Conservation (phyloP, 164 flowering plant genomes). For the Sextonia rubra region DNA sequence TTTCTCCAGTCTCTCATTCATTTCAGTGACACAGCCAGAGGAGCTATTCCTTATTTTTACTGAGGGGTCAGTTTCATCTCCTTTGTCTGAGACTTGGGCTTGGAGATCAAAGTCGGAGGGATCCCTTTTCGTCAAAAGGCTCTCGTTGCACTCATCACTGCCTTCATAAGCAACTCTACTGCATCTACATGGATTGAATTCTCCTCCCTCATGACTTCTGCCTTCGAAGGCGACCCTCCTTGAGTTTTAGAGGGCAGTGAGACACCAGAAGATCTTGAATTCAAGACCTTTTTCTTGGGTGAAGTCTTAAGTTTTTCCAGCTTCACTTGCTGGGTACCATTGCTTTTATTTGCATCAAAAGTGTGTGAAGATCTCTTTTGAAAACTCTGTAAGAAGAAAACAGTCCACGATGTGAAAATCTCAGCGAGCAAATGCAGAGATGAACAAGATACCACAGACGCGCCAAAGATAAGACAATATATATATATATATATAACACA, state of each 20-base stretch:
- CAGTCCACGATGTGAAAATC: not conserved
- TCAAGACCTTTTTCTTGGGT: slow-evolving; percentile 19
- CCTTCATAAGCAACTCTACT: slow-evolving; percentile 70
- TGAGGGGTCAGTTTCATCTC: slow-evolving; percentile 14
- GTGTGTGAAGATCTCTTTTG: slow-evolving; percentile 13
- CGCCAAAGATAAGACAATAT: not conserved
- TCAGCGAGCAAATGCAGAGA: not conserved
- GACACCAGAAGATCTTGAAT: slow-evolving; percentile 30
- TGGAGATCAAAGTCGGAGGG: slow-evolving; percentile 55
- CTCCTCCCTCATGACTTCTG: slow-evolving; percentile 41
- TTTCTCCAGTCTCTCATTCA: slow-evolving; percentile 14
- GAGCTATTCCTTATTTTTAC: slow-evolving; percentile 8
- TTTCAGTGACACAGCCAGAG: slow-evolving; percentile 13
- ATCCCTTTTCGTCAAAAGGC: slow-evolving; percentile 41
- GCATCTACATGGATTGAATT: slow-evolving; percentile 28
- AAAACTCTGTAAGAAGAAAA: slow-evolving; percentile 10
- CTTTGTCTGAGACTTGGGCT: slow-evolving; percentile 22
- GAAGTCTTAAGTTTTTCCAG: slow-evolving; percentile 33
- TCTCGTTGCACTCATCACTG: slow-evolving; percentile 71
- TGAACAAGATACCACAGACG: not conserved
- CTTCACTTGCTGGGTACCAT: slow-evolving; percentile 34
- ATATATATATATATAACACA: not conserved
- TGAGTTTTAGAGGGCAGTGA: slow-evolving; percentile 30
- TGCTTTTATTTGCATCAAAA: slow-evolving; percentile 14
- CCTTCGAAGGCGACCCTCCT: slow-evolving; percentile 26